phyloP scores from a whole-genome alignment of 345 rosid genomes.

The Euphorbia lathyris region DNA sequence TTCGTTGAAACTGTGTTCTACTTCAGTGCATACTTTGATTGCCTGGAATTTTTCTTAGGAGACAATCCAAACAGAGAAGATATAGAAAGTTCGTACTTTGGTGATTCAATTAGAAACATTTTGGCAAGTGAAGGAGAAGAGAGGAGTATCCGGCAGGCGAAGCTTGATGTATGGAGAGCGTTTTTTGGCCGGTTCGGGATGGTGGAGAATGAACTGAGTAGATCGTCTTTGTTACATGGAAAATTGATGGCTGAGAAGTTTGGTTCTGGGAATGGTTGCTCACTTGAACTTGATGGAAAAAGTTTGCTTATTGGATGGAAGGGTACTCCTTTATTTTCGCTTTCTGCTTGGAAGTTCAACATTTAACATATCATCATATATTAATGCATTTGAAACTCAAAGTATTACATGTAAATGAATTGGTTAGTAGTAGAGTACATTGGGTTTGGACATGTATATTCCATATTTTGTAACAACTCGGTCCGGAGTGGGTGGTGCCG shows the following conservation, averaged over 20 bases:
- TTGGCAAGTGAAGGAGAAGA: constrained; percentile 45
- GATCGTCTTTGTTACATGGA: constrained; percentile 38
- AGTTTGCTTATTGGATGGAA: constrained; percentile 48
- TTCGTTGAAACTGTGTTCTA: constrained; percentile 45
- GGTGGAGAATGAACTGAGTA: constrained; percentile 42
- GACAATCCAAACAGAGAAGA: constrained; percentile 24
- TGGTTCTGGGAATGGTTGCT: constrained; percentile 33
- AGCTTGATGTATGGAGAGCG: constrained; percentile 45
- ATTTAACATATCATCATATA: neutral
- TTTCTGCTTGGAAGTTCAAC: constrained; percentile 28
- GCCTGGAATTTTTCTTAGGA: constrained; percentile 34
- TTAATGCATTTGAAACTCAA: no score
- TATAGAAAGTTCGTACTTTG: constrained; percentile 24
- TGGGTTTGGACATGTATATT: no score
- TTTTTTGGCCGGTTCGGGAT: constrained; percentile 37
- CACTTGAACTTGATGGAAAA: constrained; percentile 32
- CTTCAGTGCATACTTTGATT: constrained; percentile 40
- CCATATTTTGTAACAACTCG: no score
- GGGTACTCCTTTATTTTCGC: constrained; percentile 40
- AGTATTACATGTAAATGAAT: no score
- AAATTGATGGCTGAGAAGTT: constrained; percentile 27
- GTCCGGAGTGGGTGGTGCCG: no score
- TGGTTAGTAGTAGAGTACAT: no score
- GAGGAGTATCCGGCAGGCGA: constrained; percentile 37
- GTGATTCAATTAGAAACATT: constrained; percentile 30